These are phyloP conservation scores for Aspergillus fructus DNA, from an alignment of 2,329 filamentous ascomycete species.

Conservation along the genomic window DNA sequence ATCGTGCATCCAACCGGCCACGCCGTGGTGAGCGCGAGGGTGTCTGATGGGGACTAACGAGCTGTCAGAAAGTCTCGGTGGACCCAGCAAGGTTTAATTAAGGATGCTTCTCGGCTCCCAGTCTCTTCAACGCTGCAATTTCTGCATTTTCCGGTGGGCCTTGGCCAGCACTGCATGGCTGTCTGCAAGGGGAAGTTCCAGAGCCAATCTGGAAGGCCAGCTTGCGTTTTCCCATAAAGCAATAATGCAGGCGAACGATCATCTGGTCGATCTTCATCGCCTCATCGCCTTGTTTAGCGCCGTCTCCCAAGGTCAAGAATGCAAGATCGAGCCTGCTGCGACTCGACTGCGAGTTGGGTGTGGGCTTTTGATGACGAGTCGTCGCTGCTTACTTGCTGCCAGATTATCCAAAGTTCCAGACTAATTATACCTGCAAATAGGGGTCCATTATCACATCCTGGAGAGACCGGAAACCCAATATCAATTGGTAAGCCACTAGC, in stretches of 20 bases:
- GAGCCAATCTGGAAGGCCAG: not conserved
- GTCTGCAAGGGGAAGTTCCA: constrained; percentile 21
- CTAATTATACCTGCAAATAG: not conserved
- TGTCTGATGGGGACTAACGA: not conserved
- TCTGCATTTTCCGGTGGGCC: constrained; percentile 25
- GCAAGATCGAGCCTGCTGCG: not conserved
- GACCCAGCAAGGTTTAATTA: constrained; percentile 39
- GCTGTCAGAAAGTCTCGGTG: constrained; percentile 19
- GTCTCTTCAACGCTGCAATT: constrained; percentile 1
- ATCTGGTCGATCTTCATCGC: constrained; percentile 3
- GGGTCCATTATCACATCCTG: not conserved
- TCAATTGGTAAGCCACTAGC: not conserved
- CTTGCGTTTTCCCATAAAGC: not conserved
- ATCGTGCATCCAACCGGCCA: not conserved
- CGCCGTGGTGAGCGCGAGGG: not conserved
- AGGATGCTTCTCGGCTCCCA: constrained; percentile 28
- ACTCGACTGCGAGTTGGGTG: not conserved
- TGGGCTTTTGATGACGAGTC: not conserved
- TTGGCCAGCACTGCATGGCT: constrained; percentile 22
- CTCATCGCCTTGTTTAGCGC: not conserved
- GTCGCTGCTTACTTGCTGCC: not conserved
- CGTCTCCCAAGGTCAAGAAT: not conserved
- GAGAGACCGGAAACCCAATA: not conserved
- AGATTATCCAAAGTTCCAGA: not conserved
- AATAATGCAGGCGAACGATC: constrained; percentile 3